Evolutionary conservation across 2,329 filamentous ascomycete genomes (phyloP).

Genomic region (Talaromyces pinophilus): DNA sequence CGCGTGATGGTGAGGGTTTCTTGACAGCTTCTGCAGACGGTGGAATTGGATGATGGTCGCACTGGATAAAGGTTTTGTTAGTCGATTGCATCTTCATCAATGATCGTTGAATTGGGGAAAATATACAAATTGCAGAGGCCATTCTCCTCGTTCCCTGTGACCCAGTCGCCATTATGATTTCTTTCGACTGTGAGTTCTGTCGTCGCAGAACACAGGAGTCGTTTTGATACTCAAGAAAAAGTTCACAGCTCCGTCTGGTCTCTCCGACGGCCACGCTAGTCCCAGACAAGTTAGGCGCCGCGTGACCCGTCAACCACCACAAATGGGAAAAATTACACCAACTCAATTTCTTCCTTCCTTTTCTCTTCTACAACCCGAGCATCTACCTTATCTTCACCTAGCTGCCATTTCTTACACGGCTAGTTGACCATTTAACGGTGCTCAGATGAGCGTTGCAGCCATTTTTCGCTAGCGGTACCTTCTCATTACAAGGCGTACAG

Average conservation of each 20-base stretch:
- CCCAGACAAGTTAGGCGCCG: constrained; percentile 29
- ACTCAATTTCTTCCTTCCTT: constrained; percentile 28
- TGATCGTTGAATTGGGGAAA: background rate
- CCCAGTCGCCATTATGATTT: constrained; percentile 41
- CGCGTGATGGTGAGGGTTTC: constrained; percentile 42
- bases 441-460: constrained; percentile 80
- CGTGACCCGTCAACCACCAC: constrained; percentile 30
- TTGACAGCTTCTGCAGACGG: constrained; percentile 48
- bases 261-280: constrained; percentile 29
- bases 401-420: constrained; percentile 65
- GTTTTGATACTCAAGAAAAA: constrained; percentile 37
- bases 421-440: constrained; percentile 91
- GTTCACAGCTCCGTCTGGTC: constrained; percentile 31
- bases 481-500: constrained; percentile 75
- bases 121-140: constrained; percentile 43
- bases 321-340: constrained; percentile 28
- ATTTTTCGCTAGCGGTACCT: constrained; percentile 99
- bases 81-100: background rate
- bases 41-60: constrained; percentile 41
- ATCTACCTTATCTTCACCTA: constrained; percentile 94
- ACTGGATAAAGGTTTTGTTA: constrained; percentile 24
- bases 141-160: constrained; percentile 46
- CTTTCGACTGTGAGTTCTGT: constrained; percentile 19
- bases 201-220: constrained; percentile 25
- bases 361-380: constrained; percentile 57